These are phyloP conservation scores for Blastocystis sp. DNA, from an alignment of 352 stramenopile genomes.

Conservation along the genomic window DNA sequence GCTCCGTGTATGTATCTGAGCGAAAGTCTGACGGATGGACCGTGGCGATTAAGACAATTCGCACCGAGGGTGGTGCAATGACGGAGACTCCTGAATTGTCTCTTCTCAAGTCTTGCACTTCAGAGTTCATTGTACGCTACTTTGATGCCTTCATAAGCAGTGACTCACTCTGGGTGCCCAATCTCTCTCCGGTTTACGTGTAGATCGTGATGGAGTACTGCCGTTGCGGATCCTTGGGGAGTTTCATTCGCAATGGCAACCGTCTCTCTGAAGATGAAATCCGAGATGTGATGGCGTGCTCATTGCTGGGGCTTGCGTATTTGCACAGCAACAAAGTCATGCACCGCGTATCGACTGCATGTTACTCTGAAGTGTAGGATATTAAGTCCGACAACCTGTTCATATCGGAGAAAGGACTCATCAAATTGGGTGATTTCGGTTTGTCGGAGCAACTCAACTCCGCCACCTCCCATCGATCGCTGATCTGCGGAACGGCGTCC, in stretches of 20 bases:
- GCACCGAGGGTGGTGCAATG: not conserved
- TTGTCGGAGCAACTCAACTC: conserved; percentile 90
- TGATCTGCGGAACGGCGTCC: conserved; percentile 83
- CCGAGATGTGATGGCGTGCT: conserved; percentile 42
- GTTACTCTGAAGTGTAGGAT: conserved; percentile 79
- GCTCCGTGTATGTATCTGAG: not conserved
- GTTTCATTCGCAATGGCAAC: conserved; percentile 66
- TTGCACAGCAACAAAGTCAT: conserved; percentile 72
- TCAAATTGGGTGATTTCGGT: conserved; percentile 74
- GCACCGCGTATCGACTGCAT: conserved; percentile 76
- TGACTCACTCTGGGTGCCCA: conserved; percentile 55
- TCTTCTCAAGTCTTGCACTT: conserved; percentile 71
- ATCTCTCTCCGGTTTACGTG: not conserved
- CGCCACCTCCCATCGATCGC: conserved; percentile 93
- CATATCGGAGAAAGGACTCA: conserved; percentile 70
- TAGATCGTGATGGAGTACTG: conserved; percentile 73
- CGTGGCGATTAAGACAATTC: conserved; percentile 69
- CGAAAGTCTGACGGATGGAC: not conserved
- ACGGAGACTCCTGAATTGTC: conserved; percentile 66
- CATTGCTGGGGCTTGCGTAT: conserved; percentile 68
- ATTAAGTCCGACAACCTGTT: conserved; percentile 73
- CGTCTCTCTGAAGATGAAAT: conserved; percentile 69
- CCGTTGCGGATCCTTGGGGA: conserved; percentile 61
- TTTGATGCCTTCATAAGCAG: conserved; percentile 67
- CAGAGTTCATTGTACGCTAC: conserved; percentile 70